Evolutionary conservation across 2,329 filamentous ascomycete species (phyloP), one percentile per base, ranked within the genome.

Genomic region (Colletotrichum ledebouriae): DNA sequence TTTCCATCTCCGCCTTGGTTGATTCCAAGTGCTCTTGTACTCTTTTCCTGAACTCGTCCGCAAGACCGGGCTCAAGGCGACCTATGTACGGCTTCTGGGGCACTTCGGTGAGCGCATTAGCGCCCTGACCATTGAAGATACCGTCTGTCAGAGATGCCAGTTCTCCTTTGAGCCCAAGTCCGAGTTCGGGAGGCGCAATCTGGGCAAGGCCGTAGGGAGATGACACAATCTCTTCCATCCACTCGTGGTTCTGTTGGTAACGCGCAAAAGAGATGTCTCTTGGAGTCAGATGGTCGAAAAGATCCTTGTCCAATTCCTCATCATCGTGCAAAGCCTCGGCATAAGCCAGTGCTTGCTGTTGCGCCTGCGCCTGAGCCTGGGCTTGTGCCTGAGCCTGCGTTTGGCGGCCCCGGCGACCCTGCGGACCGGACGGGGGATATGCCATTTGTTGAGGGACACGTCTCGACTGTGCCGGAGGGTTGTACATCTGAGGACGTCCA

Each of bases 201-300:
- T 97, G 93, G 57, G 87, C 87, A 70, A 95, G 92, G 25, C 92
- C 86, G 76, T 97, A 98, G 0, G 94, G 94, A 1, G 95, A 98
- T 1, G 92, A 93, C 61, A 98, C 87, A 33, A 99, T 90, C 80
- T 99, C 95, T 76, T 98, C 96, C 93, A 99, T 97, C 96, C 95
- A 98, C 78, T 97, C 94, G 75, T 99, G 95, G 74, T 99, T 97
- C 76, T 98, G 94, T 77, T 91, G 91, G 78, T 98, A 99, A 63
- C 96, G 89, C 71, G 90, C 89, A 69, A 93, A 84, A 73, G 94
- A 97, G 70, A 99, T 92, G 71, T 99, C 96, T 49, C 94, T 88
- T 3, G 94, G 94, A 0, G 94, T 95, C 70, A 98, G 84, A 71
- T 94, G 89, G 76, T 99, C 96, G 75, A 99, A 93, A 91, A 92